These are phyloP conservation scores for Aspergillus bridgeri DNA, from an alignment of 495 filamentous ascomycete species.

Conservation along the genomic window DNA sequence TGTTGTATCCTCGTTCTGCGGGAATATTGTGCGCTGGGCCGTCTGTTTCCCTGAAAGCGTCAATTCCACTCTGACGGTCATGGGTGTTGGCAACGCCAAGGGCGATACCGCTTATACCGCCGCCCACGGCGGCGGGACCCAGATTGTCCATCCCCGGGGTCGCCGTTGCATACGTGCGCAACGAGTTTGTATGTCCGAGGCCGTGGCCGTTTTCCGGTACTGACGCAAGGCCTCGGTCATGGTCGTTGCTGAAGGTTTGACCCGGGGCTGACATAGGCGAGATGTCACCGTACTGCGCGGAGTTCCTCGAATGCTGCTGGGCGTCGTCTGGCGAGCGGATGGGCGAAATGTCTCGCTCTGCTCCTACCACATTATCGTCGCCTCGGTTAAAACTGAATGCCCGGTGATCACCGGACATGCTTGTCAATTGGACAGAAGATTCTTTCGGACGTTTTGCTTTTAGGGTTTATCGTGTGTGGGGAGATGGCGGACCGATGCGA, in stretches of 20 bases:
- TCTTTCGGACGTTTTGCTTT: neutral
- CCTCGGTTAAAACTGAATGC: conserved; percentile 21
- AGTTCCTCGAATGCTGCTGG: conserved; percentile 3
- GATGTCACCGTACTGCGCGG: conserved; percentile 19
- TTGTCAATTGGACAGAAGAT: conserved; percentile 3
- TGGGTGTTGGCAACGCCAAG: conserved; percentile 69
- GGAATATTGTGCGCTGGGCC: conserved; percentile 38
- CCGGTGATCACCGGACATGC: conserved; percentile 20
- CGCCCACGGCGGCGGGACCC: conserved; percentile 65
- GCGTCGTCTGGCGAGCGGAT: conserved; percentile 4
- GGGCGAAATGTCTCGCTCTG: neutral
- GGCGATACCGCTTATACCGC: conserved; percentile 75
- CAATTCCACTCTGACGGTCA: conserved; percentile 66
- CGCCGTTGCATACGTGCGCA: conserved; percentile 48
- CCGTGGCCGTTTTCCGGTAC: conserved; percentile 17
- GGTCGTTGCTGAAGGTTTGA: conserved; percentile 9
- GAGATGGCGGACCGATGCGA: neutral
- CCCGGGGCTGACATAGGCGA: conserved; percentile 16
- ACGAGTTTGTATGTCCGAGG: conserved; percentile 22
- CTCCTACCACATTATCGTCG: conserved; percentile 6
- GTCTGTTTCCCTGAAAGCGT: conserved; percentile 57
- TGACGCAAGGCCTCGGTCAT: conserved; percentile 11
- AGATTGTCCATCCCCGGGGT: conserved; percentile 77
- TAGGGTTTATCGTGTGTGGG: neutral
- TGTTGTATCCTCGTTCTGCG: conserved; percentile 44